These are phyloP conservation scores for Sarocladium kiliense DNA, from an alignment of 2,329 filamentous ascomycete genomes.

Conservation along the genomic window DNA sequence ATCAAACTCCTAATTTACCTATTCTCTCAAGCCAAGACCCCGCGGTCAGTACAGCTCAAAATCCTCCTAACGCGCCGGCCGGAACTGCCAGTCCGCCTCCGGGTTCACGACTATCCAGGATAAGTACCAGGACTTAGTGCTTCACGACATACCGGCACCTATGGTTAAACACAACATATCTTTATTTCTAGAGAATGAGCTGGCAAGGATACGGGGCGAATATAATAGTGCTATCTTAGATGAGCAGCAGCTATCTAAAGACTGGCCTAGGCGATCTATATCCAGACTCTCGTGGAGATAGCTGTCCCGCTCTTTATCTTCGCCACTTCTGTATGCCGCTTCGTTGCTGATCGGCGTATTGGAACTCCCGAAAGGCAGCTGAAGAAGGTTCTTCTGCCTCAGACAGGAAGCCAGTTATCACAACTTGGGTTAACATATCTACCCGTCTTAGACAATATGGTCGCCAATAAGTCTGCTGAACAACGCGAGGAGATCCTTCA, in stretches of 20 bases:
- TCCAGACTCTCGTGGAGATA: conserved; percentile 9
- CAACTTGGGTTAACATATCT: conserved; percentile 14
- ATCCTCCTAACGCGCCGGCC: conserved; percentile 34
- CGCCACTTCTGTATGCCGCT: conserved; percentile 15
- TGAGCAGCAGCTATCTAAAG: background rate
- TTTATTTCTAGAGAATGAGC: background rate
- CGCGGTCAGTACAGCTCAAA: conserved; percentile 17
- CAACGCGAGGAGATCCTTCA: background rate
- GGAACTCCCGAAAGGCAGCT: conserved; percentile 16
- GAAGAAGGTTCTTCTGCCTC: conserved; percentile 14
- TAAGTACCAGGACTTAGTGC: background rate
- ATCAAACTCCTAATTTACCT: conserved; percentile 21
- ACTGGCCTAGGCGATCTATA: background rate
- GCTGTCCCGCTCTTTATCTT: conserved; percentile 16
- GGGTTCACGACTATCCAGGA: conserved; percentile 26
- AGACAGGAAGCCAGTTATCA: background rate
- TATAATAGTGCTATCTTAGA: too few relatives aligned
- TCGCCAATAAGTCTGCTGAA: background rate
- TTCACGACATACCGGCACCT: conserved; percentile 22
- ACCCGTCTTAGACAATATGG: conserved; percentile 14
- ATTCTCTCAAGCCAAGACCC: background rate
- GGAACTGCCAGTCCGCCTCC: conserved; percentile 24
- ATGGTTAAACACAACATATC: background rate
- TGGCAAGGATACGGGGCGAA: too few relatives aligned
- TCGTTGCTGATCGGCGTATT: conserved; percentile 15